These are phyloP conservation scores for Boletus semigastroideus DNA, from an alignment of 1,284 basidiomycete species.

Conservation along the genomic window DNA sequence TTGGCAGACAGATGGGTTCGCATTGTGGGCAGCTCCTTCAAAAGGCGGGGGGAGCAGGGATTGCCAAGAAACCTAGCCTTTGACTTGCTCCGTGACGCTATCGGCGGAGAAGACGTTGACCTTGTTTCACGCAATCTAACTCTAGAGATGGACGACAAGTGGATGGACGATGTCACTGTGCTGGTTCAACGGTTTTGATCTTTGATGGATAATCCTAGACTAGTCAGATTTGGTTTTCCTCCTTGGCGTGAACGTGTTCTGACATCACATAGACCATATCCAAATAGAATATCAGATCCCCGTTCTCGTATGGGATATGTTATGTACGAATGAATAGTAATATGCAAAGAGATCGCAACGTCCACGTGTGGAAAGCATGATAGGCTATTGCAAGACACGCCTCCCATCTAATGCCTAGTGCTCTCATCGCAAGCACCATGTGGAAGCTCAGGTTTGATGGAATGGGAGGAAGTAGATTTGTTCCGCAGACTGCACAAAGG, in stretches of 20 bases:
- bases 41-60: constrained; percentile 14
- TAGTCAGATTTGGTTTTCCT: not conserved
- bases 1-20: constrained; percentile 44
- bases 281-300: constrained; percentile 12
- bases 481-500: constrained; percentile 53
- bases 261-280: not conserved
- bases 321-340: constrained; percentile 15
- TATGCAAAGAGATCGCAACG: constrained; percentile 9
- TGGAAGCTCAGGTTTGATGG: constrained; percentile 19
- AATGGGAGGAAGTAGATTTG: constrained; percentile 21
- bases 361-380: not conserved
- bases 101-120: constrained; percentile 54
- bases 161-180: constrained; percentile 74
- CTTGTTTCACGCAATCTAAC: constrained; percentile 58
- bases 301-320: constrained; percentile 14
- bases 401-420: constrained; percentile 8
- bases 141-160: constrained; percentile 59
- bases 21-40: constrained; percentile 33
- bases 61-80: constrained; percentile 45
- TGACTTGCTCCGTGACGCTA: constrained; percentile 51
- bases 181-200: constrained; percentile 44
- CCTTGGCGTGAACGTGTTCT: not conserved
- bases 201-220: constrained; percentile 4
- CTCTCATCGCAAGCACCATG: constrained; percentile 18
- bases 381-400: not conserved